phyloP scores from a whole-genome alignment of 23 red algal species.

The Pyropia yezoensis region DNA sequence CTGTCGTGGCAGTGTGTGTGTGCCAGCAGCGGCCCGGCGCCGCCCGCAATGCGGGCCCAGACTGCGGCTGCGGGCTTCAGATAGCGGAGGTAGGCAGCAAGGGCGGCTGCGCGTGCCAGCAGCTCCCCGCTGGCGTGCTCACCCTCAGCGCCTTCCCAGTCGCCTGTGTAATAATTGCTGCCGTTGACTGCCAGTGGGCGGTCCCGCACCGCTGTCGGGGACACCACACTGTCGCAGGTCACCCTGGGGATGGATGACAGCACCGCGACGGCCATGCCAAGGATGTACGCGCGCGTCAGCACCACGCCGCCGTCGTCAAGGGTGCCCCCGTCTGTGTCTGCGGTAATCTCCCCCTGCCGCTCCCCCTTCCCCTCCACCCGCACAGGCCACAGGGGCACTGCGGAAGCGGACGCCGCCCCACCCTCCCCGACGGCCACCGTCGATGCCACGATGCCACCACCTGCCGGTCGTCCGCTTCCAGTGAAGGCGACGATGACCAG shows the following conservation, averaged over 20 bases:
- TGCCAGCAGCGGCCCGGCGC: too few relatives aligned
- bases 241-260: constrained; percentile 13
- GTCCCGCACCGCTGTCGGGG: constrained; percentile 1
- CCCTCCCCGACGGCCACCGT: background rate
- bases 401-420: background rate
- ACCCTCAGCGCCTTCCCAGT: constrained; percentile 32
- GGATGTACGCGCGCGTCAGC: constrained; percentile 64
- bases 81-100: too few relatives aligned
- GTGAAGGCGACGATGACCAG: constrained; percentile 34
- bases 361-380: constrained; percentile 24
- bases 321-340: too few relatives aligned
- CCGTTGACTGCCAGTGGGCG: constrained; percentile 7
- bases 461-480: background rate
- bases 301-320: constrained; percentile 4
- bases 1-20: too few relatives aligned
- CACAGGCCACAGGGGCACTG: constrained; percentile 13
- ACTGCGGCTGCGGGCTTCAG: too few relatives aligned
- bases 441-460: background rate
- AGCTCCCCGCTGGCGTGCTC: constrained; percentile 65
- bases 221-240: constrained; percentile 48
- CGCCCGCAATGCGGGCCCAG: too few relatives aligned
- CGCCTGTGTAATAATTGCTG: constrained; percentile 45
- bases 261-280: constrained; percentile 23
- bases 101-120: constrained; percentile 4
- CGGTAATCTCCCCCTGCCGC: too few relatives aligned